These are phyloP conservation scores for Coemansia asiatica DNA, from an alignment of 192 early-diverging fungal species.

Conservation along the genomic window DNA sequence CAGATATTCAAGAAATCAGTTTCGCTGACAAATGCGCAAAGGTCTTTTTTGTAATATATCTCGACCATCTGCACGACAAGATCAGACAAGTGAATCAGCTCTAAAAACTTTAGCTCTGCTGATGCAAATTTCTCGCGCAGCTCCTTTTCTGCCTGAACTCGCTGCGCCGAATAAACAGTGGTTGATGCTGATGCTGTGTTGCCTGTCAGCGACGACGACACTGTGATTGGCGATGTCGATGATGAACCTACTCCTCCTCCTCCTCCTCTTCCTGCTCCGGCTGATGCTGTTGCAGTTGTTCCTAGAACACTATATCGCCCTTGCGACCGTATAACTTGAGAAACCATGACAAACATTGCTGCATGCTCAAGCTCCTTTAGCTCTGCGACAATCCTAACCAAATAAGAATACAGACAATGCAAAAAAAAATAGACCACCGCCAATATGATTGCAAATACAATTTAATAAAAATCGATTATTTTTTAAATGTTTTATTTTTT, in stretches of 20 bases:
- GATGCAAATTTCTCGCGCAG: conserved; percentile 58
- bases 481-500: background rate
- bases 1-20: conserved; percentile 87
- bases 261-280: too few relatives aligned
- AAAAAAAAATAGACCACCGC: background rate
- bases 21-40: conserved; percentile 83
- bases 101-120: conserved; percentile 80
- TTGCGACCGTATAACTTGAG: conserved; percentile 1
- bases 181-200: conserved; percentile 43
- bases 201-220: background rate
- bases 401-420: background rate
- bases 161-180: conserved; percentile 50
- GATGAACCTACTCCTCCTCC: background rate
- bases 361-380: conserved; percentile 40
- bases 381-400: conserved; percentile 25
- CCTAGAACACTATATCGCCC: conserved; percentile 1
- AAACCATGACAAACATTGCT: conserved; percentile 29
- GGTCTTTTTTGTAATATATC: conserved; percentile 87
- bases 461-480: too few relatives aligned
- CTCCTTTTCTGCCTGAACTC: conserved; percentile 33
- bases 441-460: too few relatives aligned
- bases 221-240: conserved; percentile 2
- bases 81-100: conserved; percentile 92
- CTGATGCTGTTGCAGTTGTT: background rate
- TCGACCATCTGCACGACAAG: conserved; percentile 92